Evolutionary conservation across 148 eudicot species (phyloP), one percentile per base, ranked within the genome.

Genomic region (Chenopodium formosanum): DNA sequence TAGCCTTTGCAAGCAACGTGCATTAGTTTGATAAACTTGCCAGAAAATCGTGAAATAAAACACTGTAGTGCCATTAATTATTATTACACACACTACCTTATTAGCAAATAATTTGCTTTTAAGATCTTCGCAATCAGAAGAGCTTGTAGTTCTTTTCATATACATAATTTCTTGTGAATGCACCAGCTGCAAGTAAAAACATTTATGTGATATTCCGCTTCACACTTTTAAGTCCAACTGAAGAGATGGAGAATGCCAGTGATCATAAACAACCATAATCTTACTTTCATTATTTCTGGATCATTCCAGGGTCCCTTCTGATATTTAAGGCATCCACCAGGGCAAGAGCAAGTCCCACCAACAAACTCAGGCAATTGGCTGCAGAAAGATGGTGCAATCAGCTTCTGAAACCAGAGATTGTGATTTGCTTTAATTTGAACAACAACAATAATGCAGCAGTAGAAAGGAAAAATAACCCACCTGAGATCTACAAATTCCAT

Each of bases 251-350:
- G 79, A 77, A 67, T 47, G n/a, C 74, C n/a, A 58, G 16, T 25
- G 31, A 34, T 69, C 5, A 78, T 40, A 23, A 81, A 32, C 5
- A 50, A 74, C 44, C 31, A 25, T 4, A 32, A 70, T 32, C 86
- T 84, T 77, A 95, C 99, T 93, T 92, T 95, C 92, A 92, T 95
- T 82, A 95, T 80, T 67, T 91, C 92, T 82, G 91, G 90, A 88
- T 94, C 94, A 78, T 91, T 94, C 99, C 99, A 95, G 9, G 99
- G 99, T 70, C 99, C 99, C 87, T 90, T 95, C 80, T 91, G 92
- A 81, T 91, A 92, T 80, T 81, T 87, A 82, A 95, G 97, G 83
- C 99, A 95, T 48, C 99, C 98, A 84, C 94, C 99, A 64, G 88
- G 87, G 83, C 98, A 95, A 11, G 89, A 84, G 85, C 99, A 95